Percentiles rank a stretch among this genome's conserved stretches.
These are phyloP conservation scores for Metschnikowia orientalis DNA, from an alignment of 805 yeast species.

Conservation along the genomic window DNA sequence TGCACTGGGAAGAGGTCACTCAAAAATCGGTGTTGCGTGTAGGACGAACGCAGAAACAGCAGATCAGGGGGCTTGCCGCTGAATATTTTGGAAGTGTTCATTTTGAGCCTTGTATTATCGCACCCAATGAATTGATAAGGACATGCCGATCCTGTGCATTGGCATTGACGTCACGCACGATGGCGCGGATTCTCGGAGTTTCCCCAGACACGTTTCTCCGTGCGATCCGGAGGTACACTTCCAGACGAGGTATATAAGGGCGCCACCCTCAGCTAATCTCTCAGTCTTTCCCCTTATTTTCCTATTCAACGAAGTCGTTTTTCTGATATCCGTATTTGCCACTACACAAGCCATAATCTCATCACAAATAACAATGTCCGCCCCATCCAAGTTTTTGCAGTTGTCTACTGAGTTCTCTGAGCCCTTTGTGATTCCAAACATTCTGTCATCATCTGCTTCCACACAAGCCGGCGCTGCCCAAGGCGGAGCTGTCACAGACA, in stretches of 20 bases:
- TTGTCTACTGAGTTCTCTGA: slow-evolving; percentile 52
- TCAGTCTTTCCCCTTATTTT: not conserved
- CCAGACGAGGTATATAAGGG: slow-evolving; percentile 15
- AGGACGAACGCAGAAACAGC: too few relatives aligned
- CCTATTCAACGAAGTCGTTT: not conserved
- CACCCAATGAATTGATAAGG: slow-evolving; percentile 1
- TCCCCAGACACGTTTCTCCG: slow-evolving; percentile 13
- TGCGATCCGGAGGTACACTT: slow-evolving; percentile 18
- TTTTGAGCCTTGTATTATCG: not conserved
- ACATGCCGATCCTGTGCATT: slow-evolving; percentile 2
- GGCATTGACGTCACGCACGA: slow-evolving; percentile 18
- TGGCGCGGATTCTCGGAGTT: slow-evolving; percentile 16
- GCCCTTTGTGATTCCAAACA: slow-evolving; percentile 62
- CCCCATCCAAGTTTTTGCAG: slow-evolving; percentile 42
- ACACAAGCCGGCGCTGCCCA: slow-evolving; percentile 12
- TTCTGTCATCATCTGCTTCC: slow-evolving; percentile 50
- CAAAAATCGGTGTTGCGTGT: too few relatives aligned
- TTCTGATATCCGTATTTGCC: not conserved
- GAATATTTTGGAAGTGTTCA: not conserved
- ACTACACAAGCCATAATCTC: not conserved
- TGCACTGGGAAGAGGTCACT: too few relatives aligned
- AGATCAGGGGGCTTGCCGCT: not conserved
- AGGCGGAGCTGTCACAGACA: slow-evolving; percentile 10
- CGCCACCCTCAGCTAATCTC: slow-evolving; percentile 3
- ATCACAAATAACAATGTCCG: slow-evolving; percentile 15